phyloP scores from a whole-genome alignment of 805 yeast species.

The Metschnikowia hibisci region DNA sequence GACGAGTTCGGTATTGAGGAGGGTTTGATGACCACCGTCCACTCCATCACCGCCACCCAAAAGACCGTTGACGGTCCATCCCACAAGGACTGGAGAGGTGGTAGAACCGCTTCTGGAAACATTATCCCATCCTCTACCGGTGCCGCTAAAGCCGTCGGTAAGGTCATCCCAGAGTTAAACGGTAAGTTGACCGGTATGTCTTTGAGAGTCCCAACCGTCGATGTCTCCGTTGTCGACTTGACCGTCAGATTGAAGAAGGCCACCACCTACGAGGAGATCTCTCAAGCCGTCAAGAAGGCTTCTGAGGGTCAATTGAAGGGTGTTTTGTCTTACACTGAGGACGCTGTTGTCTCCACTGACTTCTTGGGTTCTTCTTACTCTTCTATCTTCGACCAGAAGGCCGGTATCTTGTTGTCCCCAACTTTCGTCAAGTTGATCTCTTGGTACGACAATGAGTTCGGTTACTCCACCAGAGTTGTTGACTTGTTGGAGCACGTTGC shows the following conservation, averaged over 20 bases:
- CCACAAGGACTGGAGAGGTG: slow-evolving; percentile 98
- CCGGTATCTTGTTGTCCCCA: slow-evolving; percentile 84
- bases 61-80: slow-evolving; percentile 97
- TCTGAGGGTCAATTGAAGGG: slow-evolving; percentile 78
- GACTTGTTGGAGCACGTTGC: slow-evolving; percentile 84
- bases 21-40: slow-evolving; percentile 95
- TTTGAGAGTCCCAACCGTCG: slow-evolving; percentile 89
- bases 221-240: slow-evolving; percentile 90
- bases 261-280: slow-evolving; percentile 80
- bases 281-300: slow-evolving; percentile 69
- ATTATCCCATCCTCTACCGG: slow-evolving; percentile 94
- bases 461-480: slow-evolving; percentile 95
- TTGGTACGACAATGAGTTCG: slow-evolving; percentile 96
- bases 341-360: slow-evolving; percentile 87
- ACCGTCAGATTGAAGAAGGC: slow-evolving; percentile 76
- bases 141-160: slow-evolving; percentile 97
- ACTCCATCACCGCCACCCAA: slow-evolving; percentile 94
- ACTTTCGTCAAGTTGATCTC: slow-evolving; percentile 87
- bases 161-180: slow-evolving; percentile 85
- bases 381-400: slow-evolving; percentile 85
- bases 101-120: slow-evolving; percentile 94
- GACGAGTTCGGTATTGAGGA: slow-evolving; percentile 83
- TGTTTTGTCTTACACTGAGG: slow-evolving; percentile 85
- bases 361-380: slow-evolving; percentile 82
- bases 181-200: slow-evolving; percentile 95